Base-by-base conservation (phyloP, 805 yeast genomes). In the Yamadazyma sp. region DNA sequence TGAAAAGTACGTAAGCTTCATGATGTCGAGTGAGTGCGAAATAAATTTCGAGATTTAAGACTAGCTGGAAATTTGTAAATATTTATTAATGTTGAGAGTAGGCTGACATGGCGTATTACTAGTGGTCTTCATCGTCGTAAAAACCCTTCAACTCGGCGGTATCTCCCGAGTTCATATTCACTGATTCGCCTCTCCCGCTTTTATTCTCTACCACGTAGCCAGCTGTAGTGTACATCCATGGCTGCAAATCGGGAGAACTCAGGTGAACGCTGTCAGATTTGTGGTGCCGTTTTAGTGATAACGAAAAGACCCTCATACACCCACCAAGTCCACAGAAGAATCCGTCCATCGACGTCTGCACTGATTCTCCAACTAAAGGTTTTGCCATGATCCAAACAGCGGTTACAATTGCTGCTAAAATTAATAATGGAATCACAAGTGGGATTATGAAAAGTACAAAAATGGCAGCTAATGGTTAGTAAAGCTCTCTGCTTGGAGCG, bases 51-150 rank as follows among this genome's bases (percentile, higher is more conserved):
- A n/a, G n/a, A n/a, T n/a, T n/a, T n/a, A n/a, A n/a, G n/a, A n/a
- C n/a, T n/a, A n/a, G n/a, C n/a, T n/a, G n/a, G n/a, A n/a, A n/a
- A n/a, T n/a, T 21, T 7, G 23, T 7, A 21, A 10, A 8, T 21
- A 21, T 21, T 10, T 10, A 21, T 21, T 21, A 21, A n/a, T n/a
- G n/a, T n/a, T n/a, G n/a, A n/a, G n/a, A n/a, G n/a, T n/a, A n/a
- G n/a, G n/a, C n/a, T n/a, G n/a, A n/a, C n/a, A n/a, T n/a, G n/a
- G n/a, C n/a, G n/a, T n/a, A n/a, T n/a, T n/a, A n/a, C n/a, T n/a
- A n/a, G n/a, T n/a, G n/a, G n/a, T n/a, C 19, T 19, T 30, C 33
- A 15, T 30, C 33, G 10, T 19, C 20, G 14, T n/a, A 30, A 13
- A 12, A 19, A 5, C 33, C 33, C 17, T 3, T 11, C 15, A 30